Evolutionary conservation across 345 rosid species (phyloP).

Genomic region (Salix purpurea): DNA sequence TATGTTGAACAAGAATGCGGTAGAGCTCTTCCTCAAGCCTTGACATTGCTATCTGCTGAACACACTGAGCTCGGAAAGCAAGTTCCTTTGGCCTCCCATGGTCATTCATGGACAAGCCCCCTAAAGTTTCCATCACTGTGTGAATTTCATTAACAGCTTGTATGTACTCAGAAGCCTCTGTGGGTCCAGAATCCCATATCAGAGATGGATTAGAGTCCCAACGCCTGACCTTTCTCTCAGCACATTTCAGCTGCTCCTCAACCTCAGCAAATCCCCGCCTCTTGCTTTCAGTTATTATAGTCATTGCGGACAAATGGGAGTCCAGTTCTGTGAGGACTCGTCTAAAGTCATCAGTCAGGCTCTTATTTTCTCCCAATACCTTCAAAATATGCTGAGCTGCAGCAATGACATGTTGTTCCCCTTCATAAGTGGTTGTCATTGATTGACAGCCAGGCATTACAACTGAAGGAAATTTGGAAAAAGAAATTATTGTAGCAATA

Average conservation of each 20-base stretch:
- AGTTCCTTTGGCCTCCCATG: slow-evolving; percentile 42
- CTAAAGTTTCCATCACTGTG: slow-evolving; percentile 29
- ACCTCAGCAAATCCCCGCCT: slow-evolving; percentile 32
- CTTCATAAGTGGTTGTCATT: slow-evolving; percentile 33
- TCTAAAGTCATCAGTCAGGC: slow-evolving; percentile 46
- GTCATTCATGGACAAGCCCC: slow-evolving; percentile 22
- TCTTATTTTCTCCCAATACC: slow-evolving; percentile 45
- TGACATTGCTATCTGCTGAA: slow-evolving; percentile 60
- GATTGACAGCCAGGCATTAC: slow-evolving; percentile 13
- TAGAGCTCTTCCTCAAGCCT: slow-evolving; percentile 70
- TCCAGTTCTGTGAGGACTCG: slow-evolving; percentile 48
- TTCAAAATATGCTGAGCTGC: slow-evolving; percentile 56
- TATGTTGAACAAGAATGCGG: slow-evolving; percentile 48
- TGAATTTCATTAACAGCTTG: slow-evolving; percentile 50
- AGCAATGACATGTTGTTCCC: slow-evolving; percentile 57
- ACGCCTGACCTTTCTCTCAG: slow-evolving; percentile 38
- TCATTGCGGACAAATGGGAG: slow-evolving; percentile 42
- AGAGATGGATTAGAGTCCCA: slow-evolving; percentile 49
- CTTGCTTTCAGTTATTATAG: slow-evolving; percentile 25
- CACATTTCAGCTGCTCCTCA: slow-evolving; percentile 39
- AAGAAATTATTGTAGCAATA: not conserved
- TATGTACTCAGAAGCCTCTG: slow-evolving; percentile 42
- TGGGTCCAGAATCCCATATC: slow-evolving; percentile 52
- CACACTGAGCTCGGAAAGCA: slow-evolving; percentile 38
- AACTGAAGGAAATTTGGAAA: not conserved